phyloP scores from a whole-genome alignment of 2,329 filamentous ascomycete species.

The Apiospora phragmitis region DNA sequence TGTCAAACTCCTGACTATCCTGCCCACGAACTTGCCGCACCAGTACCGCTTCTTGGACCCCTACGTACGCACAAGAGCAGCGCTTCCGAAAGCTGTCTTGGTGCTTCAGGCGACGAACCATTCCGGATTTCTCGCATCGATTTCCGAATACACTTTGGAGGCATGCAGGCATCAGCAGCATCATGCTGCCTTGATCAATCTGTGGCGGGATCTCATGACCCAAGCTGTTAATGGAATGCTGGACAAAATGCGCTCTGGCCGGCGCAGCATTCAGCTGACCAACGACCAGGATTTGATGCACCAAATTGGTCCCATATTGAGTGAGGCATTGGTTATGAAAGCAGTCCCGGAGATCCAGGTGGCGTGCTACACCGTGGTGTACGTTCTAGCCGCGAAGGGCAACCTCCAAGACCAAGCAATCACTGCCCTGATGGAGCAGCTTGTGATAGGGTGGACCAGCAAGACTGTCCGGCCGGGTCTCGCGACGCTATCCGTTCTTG shows the following conservation, averaged over 20 bases:
- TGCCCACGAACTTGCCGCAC: constrained; percentile 72
- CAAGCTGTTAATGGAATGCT: constrained; percentile 84
- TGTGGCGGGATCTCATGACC: constrained; percentile 87
- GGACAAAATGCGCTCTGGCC: constrained; percentile 74
- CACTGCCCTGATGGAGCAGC: constrained; percentile 87
- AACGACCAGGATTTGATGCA: constrained; percentile 79
- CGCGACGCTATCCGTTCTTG: constrained; percentile 77
- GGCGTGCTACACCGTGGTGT: constrained; percentile 87
- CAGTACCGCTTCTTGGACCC: constrained; percentile 84
- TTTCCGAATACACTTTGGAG: constrained; percentile 79
- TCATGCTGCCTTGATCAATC: constrained; percentile 76
- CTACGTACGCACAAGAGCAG: constrained; percentile 76
- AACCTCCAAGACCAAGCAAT: constrained; percentile 76
- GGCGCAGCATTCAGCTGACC: constrained; percentile 73
- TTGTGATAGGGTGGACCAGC: constrained; percentile 73
- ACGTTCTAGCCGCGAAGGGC: constrained; percentile 82
- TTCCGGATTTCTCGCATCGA: constrained; percentile 68
- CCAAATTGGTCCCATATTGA: constrained; percentile 66
- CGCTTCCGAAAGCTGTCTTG: constrained; percentile 77
- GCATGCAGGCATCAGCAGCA: constrained; percentile 72
- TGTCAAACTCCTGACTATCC: constrained; percentile 80
- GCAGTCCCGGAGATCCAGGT: constrained; percentile 78
- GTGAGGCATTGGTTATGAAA: constrained; percentile 74
- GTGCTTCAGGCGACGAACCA: constrained; percentile 83
- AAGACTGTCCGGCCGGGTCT: constrained; percentile 74